phyloP scores from a whole-genome alignment of 2,329 filamentous ascomycete species.

The Neopestalotiopsis sp. region DNA sequence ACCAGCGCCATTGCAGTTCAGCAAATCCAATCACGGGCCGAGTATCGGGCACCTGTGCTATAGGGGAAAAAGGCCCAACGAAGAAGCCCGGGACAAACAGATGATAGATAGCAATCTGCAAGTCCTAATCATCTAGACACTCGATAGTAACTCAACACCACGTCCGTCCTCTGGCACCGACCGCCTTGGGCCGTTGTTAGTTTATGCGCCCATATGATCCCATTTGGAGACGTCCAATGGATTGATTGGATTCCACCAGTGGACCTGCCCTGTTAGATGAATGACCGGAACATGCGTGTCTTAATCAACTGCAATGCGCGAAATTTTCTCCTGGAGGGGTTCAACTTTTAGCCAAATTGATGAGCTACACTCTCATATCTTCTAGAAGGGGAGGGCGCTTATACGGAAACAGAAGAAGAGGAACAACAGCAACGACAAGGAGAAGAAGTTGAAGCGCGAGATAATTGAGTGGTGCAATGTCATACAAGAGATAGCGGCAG shows the following conservation, averaged over 20 bases:
- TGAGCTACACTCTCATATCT: not conserved
- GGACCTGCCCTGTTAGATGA: slow-evolving; percentile 10
- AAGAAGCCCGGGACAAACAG: not conserved
- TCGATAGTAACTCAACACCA: slow-evolving; percentile 1
- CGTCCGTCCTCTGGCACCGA: not conserved
- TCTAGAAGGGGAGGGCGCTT: not conserved
- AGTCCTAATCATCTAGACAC: not conserved
- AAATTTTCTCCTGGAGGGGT: not conserved
- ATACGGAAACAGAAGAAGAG: not conserved
- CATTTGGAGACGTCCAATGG: not conserved
- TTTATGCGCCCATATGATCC: slow-evolving; percentile 8
- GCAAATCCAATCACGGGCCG: not conserved
- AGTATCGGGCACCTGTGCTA: not conserved
- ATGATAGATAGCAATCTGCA: not conserved
- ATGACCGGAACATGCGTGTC: not conserved
- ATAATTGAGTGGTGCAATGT: not conserved
- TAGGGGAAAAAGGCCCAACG: not conserved
- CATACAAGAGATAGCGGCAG: not conserved
- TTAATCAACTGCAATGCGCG: not conserved
- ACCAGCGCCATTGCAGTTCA: not conserved
- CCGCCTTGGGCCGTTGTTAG: slow-evolving; percentile 7
- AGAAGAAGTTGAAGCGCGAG: not conserved
- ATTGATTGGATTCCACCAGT: not conserved
- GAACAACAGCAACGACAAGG: not conserved
- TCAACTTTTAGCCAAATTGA: not conserved